Percentiles rank a stretch among this genome's conserved stretches.
Conservation (phyloP, 768 basidiomycete species). For the Daedalea quercina region DNA sequence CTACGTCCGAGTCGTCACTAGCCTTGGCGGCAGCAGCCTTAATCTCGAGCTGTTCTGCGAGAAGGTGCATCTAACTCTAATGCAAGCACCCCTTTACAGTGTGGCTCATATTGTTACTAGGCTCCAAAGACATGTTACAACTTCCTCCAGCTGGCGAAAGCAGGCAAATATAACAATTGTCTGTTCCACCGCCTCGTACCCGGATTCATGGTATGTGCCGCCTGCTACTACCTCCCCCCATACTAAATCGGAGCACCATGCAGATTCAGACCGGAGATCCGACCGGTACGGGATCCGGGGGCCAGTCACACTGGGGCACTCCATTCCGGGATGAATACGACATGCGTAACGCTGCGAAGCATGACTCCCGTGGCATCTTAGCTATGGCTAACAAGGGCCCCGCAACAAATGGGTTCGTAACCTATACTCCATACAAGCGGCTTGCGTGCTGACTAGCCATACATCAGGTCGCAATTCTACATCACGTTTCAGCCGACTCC, state of each 20-base stretch:
- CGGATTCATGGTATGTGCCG: slow-evolving; percentile 76
- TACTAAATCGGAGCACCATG: not conserved
- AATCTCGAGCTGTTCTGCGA: slow-evolving; percentile 87
- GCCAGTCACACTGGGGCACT: slow-evolving; percentile 90
- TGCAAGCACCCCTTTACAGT: not conserved
- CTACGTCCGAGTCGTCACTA: slow-evolving; percentile 94
- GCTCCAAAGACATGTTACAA: slow-evolving; percentile 99
- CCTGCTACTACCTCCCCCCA: not conserved
- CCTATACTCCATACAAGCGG: not conserved
- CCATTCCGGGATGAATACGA: slow-evolving; percentile 95
- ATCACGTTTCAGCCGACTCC: slow-evolving; percentile 80
- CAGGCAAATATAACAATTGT: slow-evolving; percentile 85
- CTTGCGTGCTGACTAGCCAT: slow-evolving; percentile 1
- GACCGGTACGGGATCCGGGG: slow-evolving; percentile 91
- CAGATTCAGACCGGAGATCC: slow-evolving; percentile 99
- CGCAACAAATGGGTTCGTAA: slow-evolving; percentile 72
- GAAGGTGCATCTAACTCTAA: slow-evolving; percentile 55
- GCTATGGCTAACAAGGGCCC: slow-evolving; percentile 97
- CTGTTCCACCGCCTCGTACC: slow-evolving; percentile 92
- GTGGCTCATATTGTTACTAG: slow-evolving; percentile 28
- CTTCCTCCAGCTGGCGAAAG: slow-evolving; percentile 87
- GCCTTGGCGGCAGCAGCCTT: slow-evolving; percentile 76
- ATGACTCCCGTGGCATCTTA: slow-evolving; percentile 76
- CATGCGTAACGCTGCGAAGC: slow-evolving; percentile 80
- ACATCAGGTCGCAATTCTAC: slow-evolving; percentile 82